Conservation (phyloP, 2,329 filamentous ascomycete genomes). For the Arthrobotrys sinensis region DNA sequence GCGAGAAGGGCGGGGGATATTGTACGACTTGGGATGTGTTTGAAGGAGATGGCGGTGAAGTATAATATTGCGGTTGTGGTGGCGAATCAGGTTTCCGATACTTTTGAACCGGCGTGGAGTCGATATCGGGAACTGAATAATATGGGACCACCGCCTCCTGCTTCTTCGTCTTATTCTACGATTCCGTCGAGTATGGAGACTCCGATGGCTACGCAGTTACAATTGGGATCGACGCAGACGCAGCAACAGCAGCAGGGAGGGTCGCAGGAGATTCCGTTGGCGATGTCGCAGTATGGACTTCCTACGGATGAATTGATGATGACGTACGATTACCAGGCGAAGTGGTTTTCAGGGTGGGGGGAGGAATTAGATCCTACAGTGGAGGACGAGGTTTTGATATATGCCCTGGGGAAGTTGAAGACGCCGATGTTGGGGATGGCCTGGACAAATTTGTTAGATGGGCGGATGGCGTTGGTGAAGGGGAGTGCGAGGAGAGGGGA, state of each 20-base stretch:
- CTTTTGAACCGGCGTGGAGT: slow-evolving; percentile 72
- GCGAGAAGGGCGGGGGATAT: slow-evolving; percentile 83
- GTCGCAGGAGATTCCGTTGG: slow-evolving; percentile 31
- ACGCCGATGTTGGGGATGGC: slow-evolving; percentile 63
- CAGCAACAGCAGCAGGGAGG: not conserved
- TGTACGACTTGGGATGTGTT: slow-evolving; percentile 79
- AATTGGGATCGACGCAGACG: slow-evolving; percentile 11
- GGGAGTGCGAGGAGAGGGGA: slow-evolving; percentile 55
- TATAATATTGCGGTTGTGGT: slow-evolving; percentile 88
- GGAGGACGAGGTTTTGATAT: slow-evolving; percentile 25
- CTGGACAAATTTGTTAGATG: slow-evolving; percentile 65
- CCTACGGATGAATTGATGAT: slow-evolving; percentile 53
- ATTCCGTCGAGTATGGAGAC: slow-evolving; percentile 30
- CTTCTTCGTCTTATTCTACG: slow-evolving; percentile 30
- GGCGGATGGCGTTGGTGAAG: slow-evolving; percentile 66
- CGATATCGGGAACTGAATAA: not conserved
- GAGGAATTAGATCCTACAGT: slow-evolving; percentile 40
- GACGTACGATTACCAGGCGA: slow-evolving; percentile 63
- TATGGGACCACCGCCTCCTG: slow-evolving; percentile 31
- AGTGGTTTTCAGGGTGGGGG: slow-evolving; percentile 64
- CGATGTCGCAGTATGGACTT: slow-evolving; percentile 25
- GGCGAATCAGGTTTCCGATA: slow-evolving; percentile 94
- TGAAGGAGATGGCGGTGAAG: slow-evolving; percentile 81
- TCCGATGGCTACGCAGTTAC: not conserved
- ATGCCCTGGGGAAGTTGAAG: slow-evolving; percentile 54